Percentiles rank a stretch among this genome's conserved stretches.
These are phyloP conservation scores for Penicillium desertorum DNA, from an alignment of 495 filamentous ascomycete species.

Conservation along the genomic window DNA sequence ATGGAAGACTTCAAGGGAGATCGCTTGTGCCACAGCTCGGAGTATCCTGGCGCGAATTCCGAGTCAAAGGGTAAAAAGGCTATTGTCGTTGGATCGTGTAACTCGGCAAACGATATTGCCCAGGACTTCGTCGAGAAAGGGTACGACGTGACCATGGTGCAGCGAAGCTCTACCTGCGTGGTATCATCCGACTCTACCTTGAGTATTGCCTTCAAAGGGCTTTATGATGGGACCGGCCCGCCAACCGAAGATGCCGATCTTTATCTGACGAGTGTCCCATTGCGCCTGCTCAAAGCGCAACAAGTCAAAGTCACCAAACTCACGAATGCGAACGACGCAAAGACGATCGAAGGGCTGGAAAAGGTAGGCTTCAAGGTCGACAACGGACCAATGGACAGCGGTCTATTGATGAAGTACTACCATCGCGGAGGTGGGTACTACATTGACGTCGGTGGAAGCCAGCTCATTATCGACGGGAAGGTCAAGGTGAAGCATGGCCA, in stretches of 20 bases:
- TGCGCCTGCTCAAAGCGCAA: conserved; percentile 56
- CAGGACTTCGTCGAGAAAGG: conserved; percentile 81
- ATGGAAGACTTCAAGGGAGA: conserved; percentile 55
- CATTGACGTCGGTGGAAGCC: conserved; percentile 69
- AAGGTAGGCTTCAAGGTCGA: conserved; percentile 71
- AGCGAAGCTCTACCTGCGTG: conserved; percentile 73
- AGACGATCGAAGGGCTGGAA: conserved; percentile 56
- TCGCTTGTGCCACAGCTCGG: conserved; percentile 65
- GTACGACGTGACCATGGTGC: conserved; percentile 80
- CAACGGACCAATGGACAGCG: conserved; percentile 60
- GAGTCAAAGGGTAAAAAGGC: conserved; percentile 60
- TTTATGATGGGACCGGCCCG: conserved; percentile 62
- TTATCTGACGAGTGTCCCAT: conserved; percentile 53
- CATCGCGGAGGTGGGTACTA: conserved; percentile 78
- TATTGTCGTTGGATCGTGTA: conserved; percentile 76
- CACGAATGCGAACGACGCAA: conserved; percentile 48
- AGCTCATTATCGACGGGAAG: conserved; percentile 73
- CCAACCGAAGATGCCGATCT: conserved; percentile 64
- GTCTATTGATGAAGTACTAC: conserved; percentile 73
- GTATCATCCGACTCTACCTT: conserved; percentile 56
- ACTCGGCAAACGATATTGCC: conserved; percentile 79
- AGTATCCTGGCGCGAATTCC: conserved; percentile 59
- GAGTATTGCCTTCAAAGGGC: conserved; percentile 52
- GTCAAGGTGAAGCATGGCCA: conserved; percentile 72
- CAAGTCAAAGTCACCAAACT: conserved; percentile 53